Percentiles rank a stretch among this genome's conserved stretches.
Evolutionary conservation across 2,329 filamentous ascomycete genomes (phyloP).

Genomic region (Aspergillus sp.): DNA sequence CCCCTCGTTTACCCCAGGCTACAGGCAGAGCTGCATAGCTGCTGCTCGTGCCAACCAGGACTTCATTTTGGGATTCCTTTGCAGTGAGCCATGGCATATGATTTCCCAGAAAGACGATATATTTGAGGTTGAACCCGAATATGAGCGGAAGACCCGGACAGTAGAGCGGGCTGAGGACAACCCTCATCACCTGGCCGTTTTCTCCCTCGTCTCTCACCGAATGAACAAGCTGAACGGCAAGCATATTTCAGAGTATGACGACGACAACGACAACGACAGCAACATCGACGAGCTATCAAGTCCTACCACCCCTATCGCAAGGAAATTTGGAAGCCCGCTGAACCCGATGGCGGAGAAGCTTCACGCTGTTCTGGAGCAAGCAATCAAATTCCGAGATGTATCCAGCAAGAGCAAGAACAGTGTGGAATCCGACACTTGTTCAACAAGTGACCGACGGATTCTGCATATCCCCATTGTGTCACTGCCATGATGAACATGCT

Average conservation of each 20-base stretch:
- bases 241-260: conserved; percentile 1
- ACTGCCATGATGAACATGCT: conserved; percentile 6
- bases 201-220: conserved; percentile 12
- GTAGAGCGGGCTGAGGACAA: not conserved
- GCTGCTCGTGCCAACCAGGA: conserved; percentile 36
- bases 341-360: conserved; percentile 8
- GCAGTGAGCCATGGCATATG: conserved; percentile 31
- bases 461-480: conserved; percentile 15
- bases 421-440: not conserved
- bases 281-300: conserved; percentile 6
- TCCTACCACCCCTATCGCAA: not conserved
- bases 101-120: conserved; percentile 24
- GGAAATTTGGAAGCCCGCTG: not conserved
- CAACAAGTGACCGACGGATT: conserved; percentile 2
- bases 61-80: conserved; percentile 35
- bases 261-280: conserved; percentile 4
- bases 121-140: conserved; percentile 14
- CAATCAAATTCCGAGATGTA: conserved; percentile 6
- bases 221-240: conserved; percentile 7
- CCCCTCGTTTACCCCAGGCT: conserved; percentile 27
- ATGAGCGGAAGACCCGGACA: not conserved
- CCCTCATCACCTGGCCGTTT: conserved; percentile 7
- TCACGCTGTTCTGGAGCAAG: conserved; percentile 8
- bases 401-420: not conserved
- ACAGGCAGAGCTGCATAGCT: conserved; percentile 30